Base-by-base conservation (phyloP, 2,329 filamentous ascomycete species). In the Chaetothyriales sp. region DNA sequence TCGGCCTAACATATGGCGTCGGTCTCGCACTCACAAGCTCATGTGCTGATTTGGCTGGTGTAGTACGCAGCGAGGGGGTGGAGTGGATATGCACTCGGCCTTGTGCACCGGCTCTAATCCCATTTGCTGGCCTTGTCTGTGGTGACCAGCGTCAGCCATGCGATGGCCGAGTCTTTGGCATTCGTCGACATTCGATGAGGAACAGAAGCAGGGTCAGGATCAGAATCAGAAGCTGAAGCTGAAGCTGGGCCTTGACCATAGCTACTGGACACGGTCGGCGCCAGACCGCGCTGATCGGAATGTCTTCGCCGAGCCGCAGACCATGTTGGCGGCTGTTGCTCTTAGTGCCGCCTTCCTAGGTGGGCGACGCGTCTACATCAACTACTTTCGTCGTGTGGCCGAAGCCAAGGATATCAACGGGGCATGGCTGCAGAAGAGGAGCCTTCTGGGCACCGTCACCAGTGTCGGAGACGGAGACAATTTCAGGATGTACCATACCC, bases 381-480 rank as follows among this genome's bases (percentile, higher is more conserved):
- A 49, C 52, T 92, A 89, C 65, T 73, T 98, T 47, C 84, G 88
- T 37, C 85, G 92, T 49, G 87, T 97, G 52, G 89, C 89, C 3
- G 83, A 81, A 51, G 80, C 86, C 37, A 74, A 78, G 20, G 77
- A 89, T 64, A 84, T 98, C 60, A 80, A 81, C 47, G 85, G 87
- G 1, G 72, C 74, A 9, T 84, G 83, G 64, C 90, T 90, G 65
- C 54, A 58, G 15, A 80, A 86, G 46, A 77, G 86, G 60, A 89
- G 80, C 60, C 65, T 98, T 44, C 85, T 90, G 61, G 92, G 92
- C 13, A 78, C 78, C 56, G 92, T 97, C 44, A 95, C 90, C 10
- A 89, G 86, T 60, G 92, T 98, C 20, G 92, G 94, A 44, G 92
- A 98, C 74, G 94, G 89, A 3, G 92, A 98, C 68, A 90, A 90